Base-by-base conservation (phyloP, 148 eudicot species). In the Heliosperma pusillum region DNA sequence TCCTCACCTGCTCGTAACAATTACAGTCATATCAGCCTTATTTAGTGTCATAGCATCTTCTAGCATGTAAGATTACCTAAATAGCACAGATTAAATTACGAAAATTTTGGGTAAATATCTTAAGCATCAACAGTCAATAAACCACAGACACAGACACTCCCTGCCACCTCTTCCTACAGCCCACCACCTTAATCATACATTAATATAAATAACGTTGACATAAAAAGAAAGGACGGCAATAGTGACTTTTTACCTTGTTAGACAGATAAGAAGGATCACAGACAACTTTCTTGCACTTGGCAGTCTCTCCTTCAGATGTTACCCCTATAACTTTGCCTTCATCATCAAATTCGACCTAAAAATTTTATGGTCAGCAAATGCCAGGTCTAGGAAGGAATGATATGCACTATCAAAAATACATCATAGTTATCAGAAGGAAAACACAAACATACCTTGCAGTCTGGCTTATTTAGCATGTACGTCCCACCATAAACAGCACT, bases 401-500 rank as follows among this genome's bases (percentile, higher is more conserved):
- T 62, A 26, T 19, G 12, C 63, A 70, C 40, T 68, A 71, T 25
- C 25, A 67, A 71, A 50, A 12, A 74, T 7, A 71, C 45, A 68
- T 68, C 22, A 71, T 64, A 45, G 44, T 17, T 47, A 30, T 10
- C 13, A 17, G 11, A 70, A 62, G n/a, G 8, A 1, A 68, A 66
- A 26, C 55, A 57, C 56, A 72, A 3, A 45, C 15, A 45, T 79
- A 90, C 95, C 95, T 85, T 90, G 91, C 98, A 91, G 55, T 91
- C 97, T 78, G 98, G 95, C 86, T 94, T 93, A 70, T 83, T 88
- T 87, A 94, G 81, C 98, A 94, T 91, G 85, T 94, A 94, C 22
- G 98, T 94, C 71, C 97, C 97, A 79, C 98, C 98, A 85, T 94
- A 94, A 71, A 94, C 98, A 83, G 98, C 98, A 91, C 98, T 93